phyloP scores from a whole-genome alignment of 352 stramenopile species.

The Phytophthora cactorum region DNA sequence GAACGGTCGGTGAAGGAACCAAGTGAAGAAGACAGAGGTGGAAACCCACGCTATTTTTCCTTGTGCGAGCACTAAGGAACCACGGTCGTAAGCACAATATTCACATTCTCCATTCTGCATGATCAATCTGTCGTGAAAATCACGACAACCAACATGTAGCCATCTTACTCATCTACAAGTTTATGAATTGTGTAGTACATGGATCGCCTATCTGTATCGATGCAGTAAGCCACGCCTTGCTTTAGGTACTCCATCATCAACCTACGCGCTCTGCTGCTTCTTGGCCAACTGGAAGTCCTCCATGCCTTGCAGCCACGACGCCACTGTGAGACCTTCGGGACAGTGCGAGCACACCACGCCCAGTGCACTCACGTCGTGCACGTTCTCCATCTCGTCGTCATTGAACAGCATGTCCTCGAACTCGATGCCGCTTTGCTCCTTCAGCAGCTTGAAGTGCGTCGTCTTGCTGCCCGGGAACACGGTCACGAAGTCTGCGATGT shows the following conservation, averaged over 20 bases:
- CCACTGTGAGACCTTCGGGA: conserved; percentile 4
- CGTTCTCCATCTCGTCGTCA: conserved; percentile 22
- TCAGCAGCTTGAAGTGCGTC: conserved; percentile 92
- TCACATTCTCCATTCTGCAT: too few species aligned
- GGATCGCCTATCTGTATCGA: conserved; percentile 6
- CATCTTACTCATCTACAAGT: too few species aligned
- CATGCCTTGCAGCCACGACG: conserved; percentile 33
- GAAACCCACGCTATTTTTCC: too few species aligned
- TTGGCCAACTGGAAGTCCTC: conserved; percentile 66
- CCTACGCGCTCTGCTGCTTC: conserved; percentile 23
- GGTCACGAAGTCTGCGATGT: conserved; percentile 65
- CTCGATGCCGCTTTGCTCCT: background rate
- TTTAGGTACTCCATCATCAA: background rate
- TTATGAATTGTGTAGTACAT: background rate
- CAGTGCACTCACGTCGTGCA: conserved; percentile 5
- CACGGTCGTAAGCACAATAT: too few species aligned
- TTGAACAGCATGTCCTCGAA: conserved; percentile 26
- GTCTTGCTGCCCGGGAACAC: conserved; percentile 87
- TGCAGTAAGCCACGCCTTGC: background rate
- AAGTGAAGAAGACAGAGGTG: too few species aligned
- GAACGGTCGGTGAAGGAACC: too few species aligned
- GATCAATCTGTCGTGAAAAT: too few species aligned
- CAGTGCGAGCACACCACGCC: conserved; percentile 10
- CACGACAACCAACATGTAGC: too few species aligned
- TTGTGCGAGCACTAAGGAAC: too few species aligned